Evolutionary conservation across 2,329 filamentous ascomycete genomes (phyloP).

Genomic region (Aspergillus pseudonomiae): DNA sequence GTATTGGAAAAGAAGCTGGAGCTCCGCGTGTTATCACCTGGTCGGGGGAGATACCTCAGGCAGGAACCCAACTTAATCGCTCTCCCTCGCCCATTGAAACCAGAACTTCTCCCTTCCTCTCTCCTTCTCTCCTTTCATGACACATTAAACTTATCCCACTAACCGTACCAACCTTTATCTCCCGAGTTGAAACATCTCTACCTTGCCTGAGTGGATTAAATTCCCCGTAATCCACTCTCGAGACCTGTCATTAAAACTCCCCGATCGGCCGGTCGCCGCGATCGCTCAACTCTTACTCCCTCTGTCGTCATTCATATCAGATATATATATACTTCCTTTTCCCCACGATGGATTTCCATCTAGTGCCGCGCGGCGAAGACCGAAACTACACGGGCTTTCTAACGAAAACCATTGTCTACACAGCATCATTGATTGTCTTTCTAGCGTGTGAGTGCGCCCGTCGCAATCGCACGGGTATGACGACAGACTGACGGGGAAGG

Average conservation of each 20-base stretch:
- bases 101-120: neutral
- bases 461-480: neutral
- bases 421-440: constrained; percentile 47
- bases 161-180: neutral
- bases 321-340: neutral
- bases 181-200: neutral
- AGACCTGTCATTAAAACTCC: neutral
- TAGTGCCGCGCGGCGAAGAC: constrained; percentile 46
- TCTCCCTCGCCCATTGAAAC: neutral
- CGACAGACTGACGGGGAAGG: neutral
- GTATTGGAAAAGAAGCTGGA: neutral
- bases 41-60: neutral
- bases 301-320: constrained; percentile 9
- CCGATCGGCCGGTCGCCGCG: neutral
- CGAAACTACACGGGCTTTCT: constrained; percentile 52
- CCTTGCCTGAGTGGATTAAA: neutral
- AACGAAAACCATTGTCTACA: constrained; percentile 54
- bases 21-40: neutral
- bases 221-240: neutral
- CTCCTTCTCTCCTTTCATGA: neutral
- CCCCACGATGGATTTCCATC: constrained; percentile 45
- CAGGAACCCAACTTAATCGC: neutral
- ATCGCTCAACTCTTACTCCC: neutral
- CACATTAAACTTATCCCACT: neutral
- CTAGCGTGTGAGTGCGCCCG: constrained; percentile 40